A percentile compares a stretch with the other conserved stretches of the same genome.
Conservation (phyloP, 495 filamentous ascomycete species). For the Penicillium turbatum region DNA sequence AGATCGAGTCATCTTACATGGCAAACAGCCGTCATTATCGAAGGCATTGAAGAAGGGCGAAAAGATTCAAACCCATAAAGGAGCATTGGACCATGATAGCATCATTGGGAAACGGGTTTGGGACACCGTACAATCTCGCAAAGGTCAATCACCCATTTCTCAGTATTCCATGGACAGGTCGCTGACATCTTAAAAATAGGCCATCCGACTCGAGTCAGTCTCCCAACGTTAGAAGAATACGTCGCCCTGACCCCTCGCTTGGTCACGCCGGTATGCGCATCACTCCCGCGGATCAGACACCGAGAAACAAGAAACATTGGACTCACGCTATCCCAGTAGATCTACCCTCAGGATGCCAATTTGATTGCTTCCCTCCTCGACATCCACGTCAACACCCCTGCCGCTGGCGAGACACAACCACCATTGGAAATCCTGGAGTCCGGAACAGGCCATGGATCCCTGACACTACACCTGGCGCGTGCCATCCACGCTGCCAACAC, state of each 20-base stretch:
- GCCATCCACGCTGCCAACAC: conserved; percentile 71
- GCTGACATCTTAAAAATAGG: conserved; percentile 26
- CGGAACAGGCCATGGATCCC: conserved; percentile 72
- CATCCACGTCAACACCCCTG: conserved; percentile 52
- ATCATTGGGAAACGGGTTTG: conserved; percentile 61
- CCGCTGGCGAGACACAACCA: conserved; percentile 21
- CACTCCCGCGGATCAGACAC: background rate
- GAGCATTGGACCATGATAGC: conserved; percentile 50
- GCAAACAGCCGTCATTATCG: conserved; percentile 46
- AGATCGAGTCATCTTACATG: conserved; percentile 54
- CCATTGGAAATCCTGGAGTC: conserved; percentile 71
- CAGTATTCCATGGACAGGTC: background rate
- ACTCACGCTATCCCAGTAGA: conserved; percentile 43
- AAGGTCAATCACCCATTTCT: conserved; percentile 27
- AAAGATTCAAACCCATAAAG: conserved; percentile 46
- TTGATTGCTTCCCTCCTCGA: conserved; percentile 71
- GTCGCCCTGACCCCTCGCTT: conserved; percentile 56
- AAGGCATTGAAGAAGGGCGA: conserved; percentile 45
- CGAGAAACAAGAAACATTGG: conserved; percentile 1
- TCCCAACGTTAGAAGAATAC: conserved; percentile 69
- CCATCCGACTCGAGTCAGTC: conserved; percentile 49
- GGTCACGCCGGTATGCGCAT: conserved; percentile 63
- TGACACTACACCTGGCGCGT: conserved; percentile 69
- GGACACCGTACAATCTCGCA: conserved; percentile 50
- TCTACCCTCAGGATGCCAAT: conserved; percentile 69